A percentile compares a stretch with the other conserved stretches of the same genome.
phyloP scores from a whole-genome alignment of 2,329 filamentous ascomycete species.

The Ambrosiella beaveri region DNA sequence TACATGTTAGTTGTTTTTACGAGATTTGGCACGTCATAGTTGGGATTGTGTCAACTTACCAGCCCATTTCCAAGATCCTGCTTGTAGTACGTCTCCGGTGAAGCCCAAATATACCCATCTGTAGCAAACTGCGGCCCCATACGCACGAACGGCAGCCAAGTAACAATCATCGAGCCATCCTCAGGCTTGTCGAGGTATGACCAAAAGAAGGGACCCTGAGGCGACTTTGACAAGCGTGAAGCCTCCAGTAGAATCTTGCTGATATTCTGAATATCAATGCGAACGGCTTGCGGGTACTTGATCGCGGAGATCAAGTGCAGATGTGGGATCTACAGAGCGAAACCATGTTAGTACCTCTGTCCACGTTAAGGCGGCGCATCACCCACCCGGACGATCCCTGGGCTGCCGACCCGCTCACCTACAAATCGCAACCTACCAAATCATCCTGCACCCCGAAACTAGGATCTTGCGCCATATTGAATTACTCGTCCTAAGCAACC shows the following conservation, averaged over 20 bases:
- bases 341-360: conserved; percentile 7
- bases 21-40: background rate
- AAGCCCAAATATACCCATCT: conserved; percentile 84
- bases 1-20: conserved; percentile 6
- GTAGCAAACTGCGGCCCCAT: conserved; percentile 62
- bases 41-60: conserved; percentile 24
- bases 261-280: conserved; percentile 57
- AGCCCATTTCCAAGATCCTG: conserved; percentile 50
- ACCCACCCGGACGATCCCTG: background rate
- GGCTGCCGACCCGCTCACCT: conserved; percentile 3
- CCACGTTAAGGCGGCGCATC: no score
- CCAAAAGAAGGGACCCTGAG: conserved; percentile 73
- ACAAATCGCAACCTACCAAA: conserved; percentile 20
- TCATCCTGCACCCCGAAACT: conserved; percentile 27
- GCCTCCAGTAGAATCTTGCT: conserved; percentile 71
- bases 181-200: conserved; percentile 69
- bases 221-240: conserved; percentile 66
- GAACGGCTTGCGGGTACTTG: conserved; percentile 57
- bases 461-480: conserved; percentile 26
- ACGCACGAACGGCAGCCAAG: conserved; percentile 69
- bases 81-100: conserved; percentile 59
- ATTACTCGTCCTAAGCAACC: background rate
- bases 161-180: conserved; percentile 67
- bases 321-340: conserved; percentile 50
- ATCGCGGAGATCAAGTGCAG: conserved; percentile 77